Conservation (phyloP, 768 basidiomycete species). For the Pulveroboletus sp. region DNA sequence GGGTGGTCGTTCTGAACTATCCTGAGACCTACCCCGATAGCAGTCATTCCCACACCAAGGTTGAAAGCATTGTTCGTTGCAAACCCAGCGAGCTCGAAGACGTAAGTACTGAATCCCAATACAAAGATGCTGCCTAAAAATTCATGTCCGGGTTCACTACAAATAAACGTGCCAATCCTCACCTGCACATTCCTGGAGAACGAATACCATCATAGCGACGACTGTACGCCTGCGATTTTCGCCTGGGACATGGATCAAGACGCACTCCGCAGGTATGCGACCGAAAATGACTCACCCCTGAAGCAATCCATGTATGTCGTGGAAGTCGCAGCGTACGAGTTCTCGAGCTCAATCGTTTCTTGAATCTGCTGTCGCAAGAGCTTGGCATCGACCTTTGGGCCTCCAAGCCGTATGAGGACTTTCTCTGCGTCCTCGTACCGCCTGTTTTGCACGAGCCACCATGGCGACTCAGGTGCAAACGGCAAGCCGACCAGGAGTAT, state of each 20-base stretch:
- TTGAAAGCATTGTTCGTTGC: conserved; percentile 27
- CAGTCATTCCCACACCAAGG: conserved; percentile 28
- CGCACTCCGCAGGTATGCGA: no score
- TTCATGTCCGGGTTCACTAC: no score
- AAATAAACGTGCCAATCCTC: no score
- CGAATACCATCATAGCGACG: conserved; percentile 31
- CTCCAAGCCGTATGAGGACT: conserved; percentile 18
- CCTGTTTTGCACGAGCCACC: conserved; percentile 34
- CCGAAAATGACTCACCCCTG: conserved; percentile 15
- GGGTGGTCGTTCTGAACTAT: neutral
- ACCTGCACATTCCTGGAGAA: conserved; percentile 28
- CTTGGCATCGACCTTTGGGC: conserved; percentile 23
- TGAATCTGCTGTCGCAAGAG: conserved; percentile 21
- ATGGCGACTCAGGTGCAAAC: conserved; percentile 31
- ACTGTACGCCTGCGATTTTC: conserved; percentile 24
- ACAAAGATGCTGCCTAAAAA: conserved; percentile 25
- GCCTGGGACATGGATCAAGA: conserved; percentile 6
- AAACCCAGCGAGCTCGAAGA: conserved; percentile 36
- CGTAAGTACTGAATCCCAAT: conserved; percentile 31
- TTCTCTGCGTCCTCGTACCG: conserved; percentile 22
- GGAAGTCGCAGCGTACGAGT: conserved; percentile 24
- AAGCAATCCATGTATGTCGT: conserved; percentile 32
- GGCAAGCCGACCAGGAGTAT: conserved; percentile 30
- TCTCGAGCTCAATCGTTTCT: conserved; percentile 30
- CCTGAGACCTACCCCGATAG: conserved; percentile 19